Evolutionary conservation across 768 basidiomycete genomes (phyloP).

Genomic region (Agaricus blazei): DNA sequence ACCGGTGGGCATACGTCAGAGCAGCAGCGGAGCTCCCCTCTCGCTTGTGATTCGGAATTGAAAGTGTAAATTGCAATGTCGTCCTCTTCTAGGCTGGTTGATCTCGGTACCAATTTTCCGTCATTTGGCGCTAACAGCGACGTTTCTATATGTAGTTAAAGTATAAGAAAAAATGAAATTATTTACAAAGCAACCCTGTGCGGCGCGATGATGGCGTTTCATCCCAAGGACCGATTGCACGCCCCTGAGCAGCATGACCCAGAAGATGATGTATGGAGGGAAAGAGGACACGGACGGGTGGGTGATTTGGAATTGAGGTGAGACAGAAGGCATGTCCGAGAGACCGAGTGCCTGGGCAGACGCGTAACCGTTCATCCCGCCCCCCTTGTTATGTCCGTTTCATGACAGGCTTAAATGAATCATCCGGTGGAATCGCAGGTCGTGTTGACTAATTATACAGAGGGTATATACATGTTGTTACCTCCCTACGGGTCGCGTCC

Average conservation of each 20-base stretch:
- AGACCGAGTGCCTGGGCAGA: not conserved
- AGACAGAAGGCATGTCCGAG: not conserved
- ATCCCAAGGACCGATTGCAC: too few species aligned
- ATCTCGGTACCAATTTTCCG: not conserved
- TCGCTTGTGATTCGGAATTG: too few species aligned
- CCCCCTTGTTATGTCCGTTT: constrained; percentile 3
- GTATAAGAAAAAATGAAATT: too few species aligned
- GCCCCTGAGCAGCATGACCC: too few species aligned
- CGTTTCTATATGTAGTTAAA: constrained; percentile 1
- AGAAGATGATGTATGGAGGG: too few species aligned
- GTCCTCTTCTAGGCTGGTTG: constrained; percentile 1
- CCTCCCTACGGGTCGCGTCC: constrained; percentile 65
- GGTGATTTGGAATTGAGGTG: too few species aligned
- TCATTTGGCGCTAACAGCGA: not conserved
- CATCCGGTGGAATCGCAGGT: not conserved
- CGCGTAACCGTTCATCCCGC: not conserved
- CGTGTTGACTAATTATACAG: not conserved
- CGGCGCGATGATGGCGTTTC: too few species aligned
- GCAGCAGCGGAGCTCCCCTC: too few species aligned
- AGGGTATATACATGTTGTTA: constrained; percentile 23
- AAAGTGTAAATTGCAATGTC: too few species aligned
- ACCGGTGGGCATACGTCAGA: too few species aligned
- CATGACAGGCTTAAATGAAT: not conserved
- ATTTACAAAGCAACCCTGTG: too few species aligned
- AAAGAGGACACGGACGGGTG: too few species aligned